Evolutionary conservation across 2,329 filamentous ascomycete genomes (phyloP).

Genomic region (Mycosphaerella sp.): DNA sequence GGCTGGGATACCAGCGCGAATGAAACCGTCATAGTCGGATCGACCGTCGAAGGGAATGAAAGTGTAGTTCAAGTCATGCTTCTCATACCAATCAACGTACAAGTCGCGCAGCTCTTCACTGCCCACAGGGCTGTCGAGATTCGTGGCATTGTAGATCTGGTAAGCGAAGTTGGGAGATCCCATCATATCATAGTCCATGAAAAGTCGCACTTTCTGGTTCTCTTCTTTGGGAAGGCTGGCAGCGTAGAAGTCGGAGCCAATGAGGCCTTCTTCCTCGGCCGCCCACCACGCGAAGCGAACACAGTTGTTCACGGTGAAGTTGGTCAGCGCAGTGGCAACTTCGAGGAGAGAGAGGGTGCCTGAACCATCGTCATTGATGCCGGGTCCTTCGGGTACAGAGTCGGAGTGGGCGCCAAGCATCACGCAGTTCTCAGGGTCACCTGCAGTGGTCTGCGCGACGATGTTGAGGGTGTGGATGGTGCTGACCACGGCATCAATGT

Average conservation of each 20-base stretch:
- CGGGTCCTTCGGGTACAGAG: slow-evolving; percentile 50
- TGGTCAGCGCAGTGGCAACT: slow-evolving; percentile 55
- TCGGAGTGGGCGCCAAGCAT: slow-evolving; percentile 36
- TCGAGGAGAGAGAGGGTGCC: slow-evolving; percentile 57
- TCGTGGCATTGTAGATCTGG: slow-evolving; percentile 48
- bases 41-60: slow-evolving; percentile 23
- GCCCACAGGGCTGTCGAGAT: slow-evolving; percentile 15
- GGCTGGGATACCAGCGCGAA: slow-evolving; percentile 20
- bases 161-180: slow-evolving; percentile 54
- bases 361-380: slow-evolving; percentile 73
- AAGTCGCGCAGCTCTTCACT: slow-evolving; percentile 19
- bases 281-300: slow-evolving; percentile 63
- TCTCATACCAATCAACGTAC: slow-evolving; percentile 20
- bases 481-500: slow-evolving; percentile 20
- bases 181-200: slow-evolving; percentile 70
- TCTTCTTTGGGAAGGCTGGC: slow-evolving; percentile 36
- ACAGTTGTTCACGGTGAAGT: slow-evolving; percentile 66
- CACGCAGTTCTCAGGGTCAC: slow-evolving; percentile 49
- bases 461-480: slow-evolving; percentile 21
- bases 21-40: slow-evolving; percentile 23
- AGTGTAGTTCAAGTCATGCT: slow-evolving; percentile 19
- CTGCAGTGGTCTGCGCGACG: slow-evolving; percentile 15
- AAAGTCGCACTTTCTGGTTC: slow-evolving; percentile 55
- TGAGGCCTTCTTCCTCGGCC: slow-evolving; percentile 53
- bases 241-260: slow-evolving; percentile 56